phyloP scores from a whole-genome alignment of 805 yeast species.

The Myxozyma lipomycoides region DNA sequence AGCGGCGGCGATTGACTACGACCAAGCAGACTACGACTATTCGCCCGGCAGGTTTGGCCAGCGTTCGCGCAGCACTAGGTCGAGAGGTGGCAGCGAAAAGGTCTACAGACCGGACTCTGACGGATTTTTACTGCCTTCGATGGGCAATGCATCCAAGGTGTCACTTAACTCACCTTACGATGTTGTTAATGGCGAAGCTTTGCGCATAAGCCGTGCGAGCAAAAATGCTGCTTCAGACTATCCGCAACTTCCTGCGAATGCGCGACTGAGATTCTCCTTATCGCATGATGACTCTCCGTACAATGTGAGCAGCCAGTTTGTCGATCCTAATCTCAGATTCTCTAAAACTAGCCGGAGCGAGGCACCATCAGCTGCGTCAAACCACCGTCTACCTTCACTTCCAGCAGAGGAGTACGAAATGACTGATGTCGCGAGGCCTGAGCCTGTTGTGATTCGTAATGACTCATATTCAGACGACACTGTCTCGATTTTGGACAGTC shows the following conservation, averaged over 20 bases:
- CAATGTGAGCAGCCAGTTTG: not conserved
- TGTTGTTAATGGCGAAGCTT: constrained; percentile 5
- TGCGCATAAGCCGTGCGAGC: constrained; percentile 4
- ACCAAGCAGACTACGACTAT: constrained; percentile 33
- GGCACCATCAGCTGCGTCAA: not conserved
- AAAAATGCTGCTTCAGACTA: not conserved
- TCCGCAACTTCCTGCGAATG: constrained; percentile 3
- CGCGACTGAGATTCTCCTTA: not conserved
- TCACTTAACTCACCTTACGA: constrained; percentile 22
- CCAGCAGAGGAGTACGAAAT: constrained; percentile 17
- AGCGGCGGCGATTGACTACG: constrained; percentile 38
- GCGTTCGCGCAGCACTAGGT: not conserved
- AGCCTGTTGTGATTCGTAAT: not conserved
- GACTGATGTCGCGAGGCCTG: constrained; percentile 10
- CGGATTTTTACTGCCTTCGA: constrained; percentile 12
- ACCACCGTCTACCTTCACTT: not conserved
- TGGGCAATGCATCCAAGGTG: constrained; percentile 9
- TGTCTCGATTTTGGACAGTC: not conserved
- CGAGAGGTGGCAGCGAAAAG: not conserved
- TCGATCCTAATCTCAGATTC: not conserved
- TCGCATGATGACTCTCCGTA: not conserved
- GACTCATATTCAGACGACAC: constrained; percentile 7
- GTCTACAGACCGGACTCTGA: not conserved
- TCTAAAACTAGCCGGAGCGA: not conserved
- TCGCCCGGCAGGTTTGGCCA: constrained; percentile 6